Conservation (phyloP, 2,329 filamentous ascomycete species). For the Westerdykella aurantiaca region DNA sequence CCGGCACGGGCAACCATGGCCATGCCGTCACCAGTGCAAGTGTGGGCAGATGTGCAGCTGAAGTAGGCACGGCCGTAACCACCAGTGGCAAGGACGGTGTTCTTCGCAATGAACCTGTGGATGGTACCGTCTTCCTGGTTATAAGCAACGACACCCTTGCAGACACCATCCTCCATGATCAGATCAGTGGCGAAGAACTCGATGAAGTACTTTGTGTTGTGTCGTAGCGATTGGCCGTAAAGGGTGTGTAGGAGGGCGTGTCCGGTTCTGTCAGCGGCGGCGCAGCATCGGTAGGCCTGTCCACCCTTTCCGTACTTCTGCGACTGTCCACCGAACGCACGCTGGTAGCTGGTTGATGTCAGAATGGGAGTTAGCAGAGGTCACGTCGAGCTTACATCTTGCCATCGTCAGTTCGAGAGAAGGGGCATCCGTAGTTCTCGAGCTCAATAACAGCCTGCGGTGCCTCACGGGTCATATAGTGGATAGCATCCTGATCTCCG, state of each 20-base stretch:
- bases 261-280: conserved; percentile 91
- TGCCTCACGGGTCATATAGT: conserved; percentile 97
- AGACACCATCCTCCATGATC: conserved; percentile 96
- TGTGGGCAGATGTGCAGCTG: conserved; percentile 95
- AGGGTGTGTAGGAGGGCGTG: conserved; percentile 97
- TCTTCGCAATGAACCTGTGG: conserved; percentile 92
- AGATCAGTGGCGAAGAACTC: conserved; percentile 97
- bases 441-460: conserved; percentile 88
- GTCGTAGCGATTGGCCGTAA: conserved; percentile 91
- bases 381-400: conserved; percentile 61
- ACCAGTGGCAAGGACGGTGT: conserved; percentile 94
- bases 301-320: conserved; percentile 94
- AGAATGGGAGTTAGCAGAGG: conserved; percentile 1
- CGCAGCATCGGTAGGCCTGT: conserved; percentile 95
- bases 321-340: conserved; percentile 96
- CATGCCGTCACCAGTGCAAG: conserved; percentile 98
- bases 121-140: conserved; percentile 98
- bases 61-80: conserved; percentile 98
- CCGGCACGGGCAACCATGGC: conserved; percentile 98
- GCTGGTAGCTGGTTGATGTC: conserved; percentile 66
- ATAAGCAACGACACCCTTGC: conserved; percentile 93
- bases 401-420: conserved; percentile 92
- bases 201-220: conserved; percentile 99
- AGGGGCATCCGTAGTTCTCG: conserved; percentile 95
- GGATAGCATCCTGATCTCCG: conserved; percentile 93